Base-by-base conservation (phyloP, 768 basidiomycete genomes). In the Suillus sp. region DNA sequence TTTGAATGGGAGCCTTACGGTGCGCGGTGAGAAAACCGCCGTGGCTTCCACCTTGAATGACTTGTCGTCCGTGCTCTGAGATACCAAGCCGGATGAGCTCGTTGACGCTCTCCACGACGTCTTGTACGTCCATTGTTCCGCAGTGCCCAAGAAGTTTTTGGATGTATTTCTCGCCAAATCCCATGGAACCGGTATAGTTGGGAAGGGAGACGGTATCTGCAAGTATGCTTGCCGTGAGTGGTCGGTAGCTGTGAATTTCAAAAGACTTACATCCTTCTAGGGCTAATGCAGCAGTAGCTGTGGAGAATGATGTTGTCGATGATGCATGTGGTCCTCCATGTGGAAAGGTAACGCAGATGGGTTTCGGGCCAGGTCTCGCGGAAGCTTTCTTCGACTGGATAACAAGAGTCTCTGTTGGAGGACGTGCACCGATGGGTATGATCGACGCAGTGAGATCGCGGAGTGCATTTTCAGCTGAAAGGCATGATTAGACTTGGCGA, bases 171-270 rank as follows among this genome's bases (percentile, higher is more conserved):
- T 91, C 84, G 0, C 90, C 90, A 62, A 79, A 90, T 3, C 90
- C 90, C 37, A 81, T 73, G 1, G 87, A 87, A 0, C 90, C 90
- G 0, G 84, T 86, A 69, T 91, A 91, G 71, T 90, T 90, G 0
- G 85, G 84, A 13, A 83, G 64, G 1, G 85, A 86, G 8, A 90
- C 62, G 0, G 84, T 86, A 67, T 87, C 90, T 86, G 68, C 57
- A 42, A 59, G 58, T 22, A 5, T 58, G 54, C 18, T 13, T 11
- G n/a, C 2, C 63, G 37, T 42, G 27, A 18, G 48, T 18, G 25
- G 14, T 48, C 20, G 22, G 14, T n/a, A 38, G 0, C 27, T 57
- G 16, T 18, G 14, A 60, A 62, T 47, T 56, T 32, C n/a, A 40
- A 13, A 27, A 27, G 22, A 56, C 84, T 73, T 71, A 90, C 89